A percentile compares a stretch with the other conserved stretches of the same genome.
Conservation (phyloP, 352 stramenopile species). For the Blastocystis sp. region DNA sequence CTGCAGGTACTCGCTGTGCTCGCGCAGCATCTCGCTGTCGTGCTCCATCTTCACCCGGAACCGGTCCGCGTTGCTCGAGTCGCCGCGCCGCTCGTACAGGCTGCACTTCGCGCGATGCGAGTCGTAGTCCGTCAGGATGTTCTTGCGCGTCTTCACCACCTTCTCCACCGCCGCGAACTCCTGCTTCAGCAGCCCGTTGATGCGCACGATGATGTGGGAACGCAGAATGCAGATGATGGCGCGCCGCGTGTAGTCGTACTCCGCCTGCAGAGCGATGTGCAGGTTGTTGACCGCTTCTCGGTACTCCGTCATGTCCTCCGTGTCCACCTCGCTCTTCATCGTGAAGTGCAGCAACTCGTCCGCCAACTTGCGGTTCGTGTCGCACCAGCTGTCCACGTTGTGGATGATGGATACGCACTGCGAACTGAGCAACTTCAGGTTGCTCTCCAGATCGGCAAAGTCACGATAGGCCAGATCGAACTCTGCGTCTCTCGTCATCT, state of each 20-base stretch:
- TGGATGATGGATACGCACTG: slow-evolving; percentile 65
- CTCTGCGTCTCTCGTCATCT: slow-evolving; percentile 49
- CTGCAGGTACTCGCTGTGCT: slow-evolving; percentile 57
- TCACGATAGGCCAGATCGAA: slow-evolving; percentile 55
- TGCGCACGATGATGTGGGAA: slow-evolving; percentile 49
- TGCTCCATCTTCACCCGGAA: slow-evolving; percentile 68
- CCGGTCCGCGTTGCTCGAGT: slow-evolving; percentile 53
- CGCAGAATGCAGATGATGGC: slow-evolving; percentile 53
- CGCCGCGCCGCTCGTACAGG: slow-evolving; percentile 37
- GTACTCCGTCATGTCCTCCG: slow-evolving; percentile 32
- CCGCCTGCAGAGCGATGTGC: slow-evolving; percentile 13
- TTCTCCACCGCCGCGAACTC: slow-evolving; percentile 64
- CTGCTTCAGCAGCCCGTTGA: slow-evolving; percentile 39
- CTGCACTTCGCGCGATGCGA: slow-evolving; percentile 39
- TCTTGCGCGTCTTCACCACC: slow-evolving; percentile 65
- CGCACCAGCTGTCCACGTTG: slow-evolving; percentile 62
- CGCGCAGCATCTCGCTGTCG: slow-evolving; percentile 53
- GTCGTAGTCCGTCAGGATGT: not conserved
- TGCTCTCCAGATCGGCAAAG: slow-evolving; percentile 63
- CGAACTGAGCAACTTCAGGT: slow-evolving; percentile 38
- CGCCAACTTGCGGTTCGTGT: not conserved
- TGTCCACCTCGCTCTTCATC: slow-evolving; percentile 23
- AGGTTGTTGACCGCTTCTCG: slow-evolving; percentile 39
- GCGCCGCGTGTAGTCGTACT: slow-evolving; percentile 63
- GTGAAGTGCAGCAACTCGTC: slow-evolving; percentile 61